Evolutionary conservation across 495 filamentous ascomycete species (phyloP).

Genomic region (Tuber aestivum): DNA sequence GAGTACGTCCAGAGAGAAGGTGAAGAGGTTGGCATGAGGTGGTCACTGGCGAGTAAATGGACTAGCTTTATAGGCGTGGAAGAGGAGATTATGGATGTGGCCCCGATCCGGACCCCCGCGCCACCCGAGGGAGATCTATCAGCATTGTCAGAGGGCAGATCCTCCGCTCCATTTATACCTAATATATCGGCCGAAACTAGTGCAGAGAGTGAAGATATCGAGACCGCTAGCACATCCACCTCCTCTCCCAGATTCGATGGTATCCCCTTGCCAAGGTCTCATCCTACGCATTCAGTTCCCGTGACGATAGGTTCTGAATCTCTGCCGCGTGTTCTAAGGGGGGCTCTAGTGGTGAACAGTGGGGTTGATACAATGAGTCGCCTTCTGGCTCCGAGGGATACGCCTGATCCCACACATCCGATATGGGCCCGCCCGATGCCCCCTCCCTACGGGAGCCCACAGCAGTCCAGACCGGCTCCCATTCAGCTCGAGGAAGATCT

Average conservation of each 20-base stretch:
- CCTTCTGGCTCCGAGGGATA: not conserved
- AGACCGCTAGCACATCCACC: no score
- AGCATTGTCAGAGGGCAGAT: not conserved
- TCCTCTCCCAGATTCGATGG: no score
- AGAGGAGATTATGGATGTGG: slow-evolving; percentile 40
- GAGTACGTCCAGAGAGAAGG: slow-evolving; percentile 60
- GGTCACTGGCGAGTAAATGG: slow-evolving; percentile 60
- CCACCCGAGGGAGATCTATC: not conserved
- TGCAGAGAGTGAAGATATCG: not conserved
- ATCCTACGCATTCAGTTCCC: not conserved
- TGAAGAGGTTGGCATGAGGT: slow-evolving; percentile 57
- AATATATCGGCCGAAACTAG: not conserved
- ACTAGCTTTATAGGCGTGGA: slow-evolving; percentile 66
- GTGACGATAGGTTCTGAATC: not conserved
- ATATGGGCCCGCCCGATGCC: no score
- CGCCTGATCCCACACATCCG: not conserved
- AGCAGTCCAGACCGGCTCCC: no score
- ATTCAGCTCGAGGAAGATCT: no score
- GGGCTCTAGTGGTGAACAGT: not conserved
- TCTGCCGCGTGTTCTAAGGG: not conserved
- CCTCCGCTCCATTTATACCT: not conserved
- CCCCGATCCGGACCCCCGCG: not conserved
- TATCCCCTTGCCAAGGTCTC: not conserved
- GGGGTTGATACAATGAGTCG: not conserved
- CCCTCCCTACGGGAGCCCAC: no score